Evolutionary conservation across 805 yeast species (phyloP).

Genomic region (Starmerella cellae): DNA sequence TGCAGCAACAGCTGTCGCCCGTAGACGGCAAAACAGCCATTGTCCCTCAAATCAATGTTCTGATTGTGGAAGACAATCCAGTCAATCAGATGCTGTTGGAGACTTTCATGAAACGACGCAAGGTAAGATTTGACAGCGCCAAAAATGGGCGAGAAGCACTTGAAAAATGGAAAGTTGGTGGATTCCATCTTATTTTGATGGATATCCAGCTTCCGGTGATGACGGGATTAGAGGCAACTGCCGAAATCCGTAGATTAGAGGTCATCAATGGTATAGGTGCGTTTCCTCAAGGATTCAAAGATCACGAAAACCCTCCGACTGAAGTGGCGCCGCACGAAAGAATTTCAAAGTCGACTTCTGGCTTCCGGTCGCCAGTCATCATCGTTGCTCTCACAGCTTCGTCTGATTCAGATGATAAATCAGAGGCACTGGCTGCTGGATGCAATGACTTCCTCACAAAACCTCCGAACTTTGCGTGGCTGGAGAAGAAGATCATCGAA

Average conservation of each 20-base stretch:
- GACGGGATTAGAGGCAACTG: slow-evolving; percentile 91
- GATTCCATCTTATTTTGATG: slow-evolving; percentile 88
- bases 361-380: slow-evolving; percentile 83
- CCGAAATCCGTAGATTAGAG: slow-evolving; percentile 78
- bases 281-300: slow-evolving; percentile 31
- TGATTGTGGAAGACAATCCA: slow-evolving; percentile 92
- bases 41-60: slow-evolving; percentile 74
- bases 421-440: slow-evolving; percentile 89
- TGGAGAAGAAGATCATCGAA: slow-evolving; percentile 74
- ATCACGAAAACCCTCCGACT: slow-evolving; percentile 17
- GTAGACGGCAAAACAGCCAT: slow-evolving; percentile 30
- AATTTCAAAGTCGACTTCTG: slow-evolving; percentile 28
- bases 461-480: slow-evolving; percentile 90
- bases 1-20: slow-evolving; percentile 10
- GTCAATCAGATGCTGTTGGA: slow-evolving; percentile 87
- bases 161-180: slow-evolving; percentile 88
- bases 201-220: slow-evolving; percentile 93
- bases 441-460: slow-evolving; percentile 93
- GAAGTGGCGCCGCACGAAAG: slow-evolving; percentile 17
- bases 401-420: slow-evolving; percentile 68
- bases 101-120: slow-evolving; percentile 71
- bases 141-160: slow-evolving; percentile 91
- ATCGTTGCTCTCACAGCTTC: slow-evolving; percentile 95
- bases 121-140: slow-evolving; percentile 74
- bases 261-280: slow-evolving; percentile 66